A percentile compares a stretch with the other conserved stretches of the same genome.
These are phyloP conservation scores for Xylariales sp. DNA, from an alignment of 2,329 filamentous ascomycete genomes.

Conservation along the genomic window DNA sequence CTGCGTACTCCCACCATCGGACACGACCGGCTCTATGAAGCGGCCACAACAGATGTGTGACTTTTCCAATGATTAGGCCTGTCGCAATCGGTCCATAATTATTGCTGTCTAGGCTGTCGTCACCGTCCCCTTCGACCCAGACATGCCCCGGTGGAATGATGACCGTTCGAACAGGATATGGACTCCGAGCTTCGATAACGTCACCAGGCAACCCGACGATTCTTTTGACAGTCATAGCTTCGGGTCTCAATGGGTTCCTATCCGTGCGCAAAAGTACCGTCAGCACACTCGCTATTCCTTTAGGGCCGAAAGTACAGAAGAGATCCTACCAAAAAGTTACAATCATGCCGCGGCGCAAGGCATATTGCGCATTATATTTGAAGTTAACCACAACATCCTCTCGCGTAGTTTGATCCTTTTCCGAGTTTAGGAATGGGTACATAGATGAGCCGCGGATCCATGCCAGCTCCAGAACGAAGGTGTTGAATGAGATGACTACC, in stretches of 20 bases:
- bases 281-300: constrained; percentile 21
- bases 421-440: constrained; percentile 80
- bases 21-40: constrained; percentile 68
- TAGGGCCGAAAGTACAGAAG: constrained; percentile 20
- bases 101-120: constrained; percentile 84
- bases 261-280: constrained; percentile 21
- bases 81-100: constrained; percentile 86
- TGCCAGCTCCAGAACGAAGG: constrained; percentile 68
- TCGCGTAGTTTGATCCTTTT: constrained; percentile 66
- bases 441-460: constrained; percentile 74
- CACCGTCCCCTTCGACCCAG: constrained; percentile 94
- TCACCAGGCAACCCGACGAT: constrained; percentile 86
- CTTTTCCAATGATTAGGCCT: constrained; percentile 78
- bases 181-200: constrained; percentile 72
- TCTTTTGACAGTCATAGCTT: constrained; percentile 80
- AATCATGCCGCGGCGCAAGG: constrained; percentile 77
- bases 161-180: constrained; percentile 67
- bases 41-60: constrained; percentile 79
- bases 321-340: constrained; percentile 73
- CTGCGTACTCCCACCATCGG: constrained; percentile 66
- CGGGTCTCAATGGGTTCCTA: constrained; percentile 78
- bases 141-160: constrained; percentile 85
- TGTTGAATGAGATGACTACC: constrained; percentile 70
- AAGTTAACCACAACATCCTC: constrained; percentile 69
- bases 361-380: constrained; percentile 68